Evolutionary conservation across 768 basidiomycete species (phyloP).

Genomic region (Hysterangium stoloniferum): DNA sequence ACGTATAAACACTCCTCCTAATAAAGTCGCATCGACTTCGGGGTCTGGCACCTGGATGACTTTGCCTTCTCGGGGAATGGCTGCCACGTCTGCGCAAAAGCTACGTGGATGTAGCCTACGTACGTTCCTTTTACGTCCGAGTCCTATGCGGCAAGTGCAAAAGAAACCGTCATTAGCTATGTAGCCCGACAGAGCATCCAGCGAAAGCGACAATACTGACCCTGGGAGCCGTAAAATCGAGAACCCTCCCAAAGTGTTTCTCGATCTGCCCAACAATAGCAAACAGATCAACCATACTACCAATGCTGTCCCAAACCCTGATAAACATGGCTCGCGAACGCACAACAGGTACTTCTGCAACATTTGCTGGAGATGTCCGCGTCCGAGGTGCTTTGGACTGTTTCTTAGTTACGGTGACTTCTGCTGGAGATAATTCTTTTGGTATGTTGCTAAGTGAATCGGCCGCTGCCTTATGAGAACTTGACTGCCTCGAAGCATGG

Average conservation of each 20-base stretch:
- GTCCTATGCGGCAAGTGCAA: constrained; percentile 27
- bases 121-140: constrained; percentile 37
- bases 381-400: too few relatives aligned
- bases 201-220: not conserved
- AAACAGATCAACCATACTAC: constrained; percentile 42
- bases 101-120: constrained; percentile 33
- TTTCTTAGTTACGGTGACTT: too few relatives aligned
- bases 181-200: not conserved
- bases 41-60: constrained; percentile 26
- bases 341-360: too few relatives aligned
- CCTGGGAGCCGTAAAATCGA: constrained; percentile 6
- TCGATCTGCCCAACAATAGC: constrained; percentile 49
- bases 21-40: constrained; percentile 12
- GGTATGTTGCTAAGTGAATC: too few relatives aligned
- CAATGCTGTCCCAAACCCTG: constrained; percentile 33
- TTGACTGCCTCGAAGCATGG: too few relatives aligned
- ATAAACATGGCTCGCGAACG: too few relatives aligned
- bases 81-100: constrained; percentile 37
- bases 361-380: too few relatives aligned
- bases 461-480: too few relatives aligned
- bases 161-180: not conserved
- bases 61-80: constrained; percentile 27
- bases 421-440: too few relatives aligned
- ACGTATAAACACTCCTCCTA: constrained; percentile 28
- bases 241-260: constrained; percentile 18